Base-by-base conservation (phyloP, 257 asterid species). In the Solanum tacnaense region DNA sequence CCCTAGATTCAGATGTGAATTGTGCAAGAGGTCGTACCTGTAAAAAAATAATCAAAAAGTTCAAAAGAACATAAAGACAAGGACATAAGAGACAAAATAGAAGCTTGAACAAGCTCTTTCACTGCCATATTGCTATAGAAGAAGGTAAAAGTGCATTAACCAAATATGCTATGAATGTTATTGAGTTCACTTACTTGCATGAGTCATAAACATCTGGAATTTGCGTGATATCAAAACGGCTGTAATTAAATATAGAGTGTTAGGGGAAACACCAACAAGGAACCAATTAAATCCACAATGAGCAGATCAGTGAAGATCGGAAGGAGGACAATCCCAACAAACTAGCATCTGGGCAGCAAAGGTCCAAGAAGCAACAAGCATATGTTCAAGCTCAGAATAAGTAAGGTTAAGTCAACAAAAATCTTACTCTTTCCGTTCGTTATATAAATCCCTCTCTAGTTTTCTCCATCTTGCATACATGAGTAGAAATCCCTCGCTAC, bases 401-500 rank as follows among this genome's bases (percentile, higher is more conserved):
- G n/a, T 29, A 20, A 25, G 27, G n/a, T 49, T 86, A 81, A 41
- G 21, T 35, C 15, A 86, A 56, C 18, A 71, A 35, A 29, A 31
- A 38, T 87, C 93, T 92, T 94, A 96, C 99, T 90, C 98, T 91
- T 93, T 97, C 74, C 99, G 96, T 86, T 96, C 99, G 83, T 94
- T 97, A 90, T 95, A 97, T 93, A 97, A 89, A 89, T 94, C 99
- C 87, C 98, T 92, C 89, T 94, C 97, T 27, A 97, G 99, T 90
- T 97, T 97, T 90, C 98, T 93, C 99, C 99, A 97, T 11, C 99
- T 97, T 91, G 99, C 99, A 91, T 92, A 95, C 99, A 97, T 96
- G 89, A 97, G 98, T 90, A 97, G 98, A 88, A 96, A 97, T 83
- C 99, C 99, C 90, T 97, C 99, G 87, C 96, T 95, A 25, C 99